phyloP scores from a whole-genome alignment of 108 stramenopile species.

The Cyclotella atomus region DNA sequence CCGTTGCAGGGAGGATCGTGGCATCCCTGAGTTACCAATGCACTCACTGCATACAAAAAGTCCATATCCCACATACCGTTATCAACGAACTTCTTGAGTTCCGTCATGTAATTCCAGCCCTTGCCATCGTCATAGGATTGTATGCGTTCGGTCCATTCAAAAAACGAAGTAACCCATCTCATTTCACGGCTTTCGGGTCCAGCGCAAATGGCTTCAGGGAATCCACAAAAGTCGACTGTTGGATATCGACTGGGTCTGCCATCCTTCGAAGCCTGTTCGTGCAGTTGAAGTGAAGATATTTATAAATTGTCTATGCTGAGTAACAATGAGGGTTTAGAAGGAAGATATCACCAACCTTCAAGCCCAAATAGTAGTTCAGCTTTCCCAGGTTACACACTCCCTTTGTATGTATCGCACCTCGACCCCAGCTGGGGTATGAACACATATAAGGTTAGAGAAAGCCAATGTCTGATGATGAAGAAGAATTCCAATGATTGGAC shows the following conservation, averaged over 20 bases:
- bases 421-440: conserved; percentile 37
- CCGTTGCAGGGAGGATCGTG: conserved; percentile 39
- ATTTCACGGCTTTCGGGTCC: conserved; percentile 28
- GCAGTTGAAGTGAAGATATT: background rate
- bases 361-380: conserved; percentile 53
- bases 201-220: conserved; percentile 45
- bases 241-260: conserved; percentile 28
- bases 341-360: background rate
- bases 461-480: background rate
- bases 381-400: conserved; percentile 58
- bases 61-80: conserved; percentile 32
- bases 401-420: conserved; percentile 50
- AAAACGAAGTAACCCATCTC: conserved; percentile 44
- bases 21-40: conserved; percentile 38
- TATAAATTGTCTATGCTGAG: too few species aligned
- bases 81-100: conserved; percentile 46
- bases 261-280: conserved; percentile 17
- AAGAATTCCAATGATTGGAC: background rate
- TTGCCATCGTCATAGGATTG: conserved; percentile 37
- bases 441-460: background rate
- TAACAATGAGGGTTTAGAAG: too few species aligned
- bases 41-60: conserved; percentile 27
- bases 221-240: conserved; percentile 30
- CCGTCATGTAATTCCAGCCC: conserved; percentile 41
- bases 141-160: conserved; percentile 53